A percentile compares a stretch with the other conserved stretches of the same genome.
Evolutionary conservation across 768 basidiomycete genomes (phyloP).

Genomic region (Termitomyces sp.): DNA sequence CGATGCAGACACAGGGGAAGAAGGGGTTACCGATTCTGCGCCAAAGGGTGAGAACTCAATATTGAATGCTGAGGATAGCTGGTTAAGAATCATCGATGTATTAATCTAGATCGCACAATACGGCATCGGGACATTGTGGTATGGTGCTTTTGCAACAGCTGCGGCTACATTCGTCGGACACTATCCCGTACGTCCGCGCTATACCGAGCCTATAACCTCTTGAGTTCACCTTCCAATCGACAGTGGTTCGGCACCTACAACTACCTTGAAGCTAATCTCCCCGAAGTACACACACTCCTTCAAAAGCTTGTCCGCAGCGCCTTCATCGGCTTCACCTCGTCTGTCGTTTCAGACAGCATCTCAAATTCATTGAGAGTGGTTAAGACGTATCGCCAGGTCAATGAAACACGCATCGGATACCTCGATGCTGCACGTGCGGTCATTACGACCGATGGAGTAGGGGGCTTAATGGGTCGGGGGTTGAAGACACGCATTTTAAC

Average conservation of each 20-base stretch:
- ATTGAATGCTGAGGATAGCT: not conserved
- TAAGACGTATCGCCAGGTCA: slow-evolving; percentile 94
- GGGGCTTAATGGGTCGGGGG: slow-evolving; percentile 82
- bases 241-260: slow-evolving; percentile 89
- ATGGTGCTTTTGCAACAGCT: slow-evolving; percentile 87
- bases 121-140: slow-evolving; percentile 80
- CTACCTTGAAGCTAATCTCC: slow-evolving; percentile 61
- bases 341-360: slow-evolving; percentile 77
- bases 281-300: slow-evolving; percentile 41
- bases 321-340: slow-evolving; percentile 87
- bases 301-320: slow-evolving; percentile 74
- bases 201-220: not conserved
- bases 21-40: slow-evolving; percentile 61
- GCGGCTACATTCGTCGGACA: slow-evolving; percentile 92
- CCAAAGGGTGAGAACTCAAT: slow-evolving; percentile 45
- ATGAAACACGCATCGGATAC: slow-evolving; percentile 78
- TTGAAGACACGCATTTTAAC: slow-evolving; percentile 84
- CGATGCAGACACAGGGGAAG: slow-evolving; percentile 86
- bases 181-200: slow-evolving; percentile 52
- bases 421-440: slow-evolving; percentile 71
- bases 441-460: slow-evolving; percentile 66
- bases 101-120: slow-evolving; percentile 57
- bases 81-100: not conserved
- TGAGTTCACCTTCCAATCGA: not conserved
- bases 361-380: slow-evolving; percentile 89